Base-by-base conservation (phyloP, 345 rosid genomes). In the Citrus unshiu region DNA sequence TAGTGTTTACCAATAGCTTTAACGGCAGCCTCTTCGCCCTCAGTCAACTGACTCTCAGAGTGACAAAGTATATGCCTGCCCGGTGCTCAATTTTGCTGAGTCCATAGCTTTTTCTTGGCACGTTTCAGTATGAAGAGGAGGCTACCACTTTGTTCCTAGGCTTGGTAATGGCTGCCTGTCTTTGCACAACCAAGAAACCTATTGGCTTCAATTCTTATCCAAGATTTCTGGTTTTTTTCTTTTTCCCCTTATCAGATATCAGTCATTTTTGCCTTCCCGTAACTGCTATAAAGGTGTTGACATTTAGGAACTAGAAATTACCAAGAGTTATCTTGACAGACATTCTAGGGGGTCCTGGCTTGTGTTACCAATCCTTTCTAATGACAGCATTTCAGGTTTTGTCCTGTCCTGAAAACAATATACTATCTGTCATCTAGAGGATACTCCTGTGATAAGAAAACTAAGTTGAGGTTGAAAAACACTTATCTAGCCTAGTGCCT, bases 121-220 rank as follows among this genome's bases (percentile, higher is more conserved):
- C 90, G 87, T 82, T 88, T 85, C 79, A 87, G 85, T 72, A 76
- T 87, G 84, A 88, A 85, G 85, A 88, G 86, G 82, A 89, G 88
- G 83, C 87, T 87, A 32, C 89, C 88, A 9, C 86, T 88, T 60
- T 88, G 25, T 86, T 91, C 75, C 84, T 85, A 16, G 88, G 90
- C 49, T 72, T 85, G 35, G 90, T 86, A 75, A 83, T 86, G 88
- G 89, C 85, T 77, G 77, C 7, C 85, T 72, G 82, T 89, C 74
- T 88, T 85, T 70, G 61, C 87, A 56, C 84, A 86, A 46, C 82
- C 89, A 0, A 83, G 87, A 81, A 88, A 86, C 83, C 68, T 85
- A 76, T 77, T 84, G 80, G 81, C 90, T 34, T 81, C 88, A 12
- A 88, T 89, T 78, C 83, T 83, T 68, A n/a, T 34, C 68, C 78